A percentile compares a stretch with the other conserved stretches of the same genome.
Evolutionary conservation across 306 rosid species (phyloP).

Genomic region (Cyamopsis tetragonoloba): DNA sequence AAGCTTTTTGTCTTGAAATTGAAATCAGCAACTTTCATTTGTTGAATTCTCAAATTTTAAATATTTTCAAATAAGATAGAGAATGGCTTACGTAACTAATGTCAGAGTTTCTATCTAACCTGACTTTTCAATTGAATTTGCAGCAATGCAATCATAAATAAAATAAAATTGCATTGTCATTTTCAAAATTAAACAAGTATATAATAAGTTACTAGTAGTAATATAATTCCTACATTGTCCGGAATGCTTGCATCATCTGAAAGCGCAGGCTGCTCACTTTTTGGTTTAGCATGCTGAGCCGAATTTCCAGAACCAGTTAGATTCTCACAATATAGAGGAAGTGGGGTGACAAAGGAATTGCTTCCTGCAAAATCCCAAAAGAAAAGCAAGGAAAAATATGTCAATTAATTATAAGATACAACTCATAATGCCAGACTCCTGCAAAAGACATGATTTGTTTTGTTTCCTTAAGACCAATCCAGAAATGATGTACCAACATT

Average conservation of each 20-base stretch:
- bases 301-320: constrained; percentile 40
- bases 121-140: not conserved
- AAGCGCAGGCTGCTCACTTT: constrained; percentile 49
- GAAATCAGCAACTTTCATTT: not conserved
- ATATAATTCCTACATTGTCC: constrained; percentile 43
- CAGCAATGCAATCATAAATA: not conserved
- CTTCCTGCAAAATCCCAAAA: constrained; percentile 63
- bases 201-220: constrained; percentile 18
- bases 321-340: constrained; percentile 52
- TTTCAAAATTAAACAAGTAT: not conserved
- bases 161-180: not conserved
- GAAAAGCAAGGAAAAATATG: constrained; percentile 14
- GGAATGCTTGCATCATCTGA: constrained; percentile 40
- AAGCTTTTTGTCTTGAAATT: not conserved
- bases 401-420: not conserved
- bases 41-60: not conserved
- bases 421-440: not conserved
- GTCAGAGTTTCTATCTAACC: not conserved
- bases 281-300: constrained; percentile 32
- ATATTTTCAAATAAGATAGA: not conserved
- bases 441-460: not conserved
- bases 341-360: constrained; percentile 53
- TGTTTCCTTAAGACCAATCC: not conserved
- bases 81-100: constrained; percentile 2
- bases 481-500: constrained; percentile 10